A percentile compares a stretch with the other conserved stretches of the same genome.
These are phyloP conservation scores for Metarhizium anisopliae DNA, from an alignment of 2,329 filamentous ascomycete species.

Conservation along the genomic window DNA sequence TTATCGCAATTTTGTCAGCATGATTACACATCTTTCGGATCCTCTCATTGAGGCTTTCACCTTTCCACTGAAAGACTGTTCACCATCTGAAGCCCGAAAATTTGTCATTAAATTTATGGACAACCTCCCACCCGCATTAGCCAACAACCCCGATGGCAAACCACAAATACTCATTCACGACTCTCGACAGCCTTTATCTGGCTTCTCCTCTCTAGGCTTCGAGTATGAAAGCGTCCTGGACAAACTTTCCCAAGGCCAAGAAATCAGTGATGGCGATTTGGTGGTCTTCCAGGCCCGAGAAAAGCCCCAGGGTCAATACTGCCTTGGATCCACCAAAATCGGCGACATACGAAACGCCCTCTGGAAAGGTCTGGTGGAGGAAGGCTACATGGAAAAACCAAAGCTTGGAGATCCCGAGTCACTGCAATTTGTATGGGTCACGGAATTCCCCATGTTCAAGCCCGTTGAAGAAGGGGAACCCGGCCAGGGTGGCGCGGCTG, in stretches of 20 bases:
- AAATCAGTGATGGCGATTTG: slow-evolving; percentile 56
- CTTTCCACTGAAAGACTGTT: slow-evolving; percentile 46
- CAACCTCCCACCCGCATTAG: slow-evolving; percentile 46
- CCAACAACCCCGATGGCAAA: slow-evolving; percentile 63
- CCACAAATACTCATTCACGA: slow-evolving; percentile 75
- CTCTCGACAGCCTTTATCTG: slow-evolving; percentile 61
- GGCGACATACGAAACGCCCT: slow-evolving; percentile 65
- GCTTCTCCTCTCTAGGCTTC: slow-evolving; percentile 65
- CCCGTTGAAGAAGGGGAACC: slow-evolving; percentile 54
- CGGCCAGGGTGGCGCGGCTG: slow-evolving; percentile 72
- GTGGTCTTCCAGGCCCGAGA: slow-evolving; percentile 73
- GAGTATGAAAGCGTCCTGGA: slow-evolving; percentile 51
- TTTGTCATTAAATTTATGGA: slow-evolving; percentile 68
- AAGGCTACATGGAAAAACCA: slow-evolving; percentile 42
- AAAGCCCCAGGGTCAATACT: slow-evolving; percentile 46
- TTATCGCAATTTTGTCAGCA: slow-evolving; percentile 57
- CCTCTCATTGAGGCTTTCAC: slow-evolving; percentile 71
- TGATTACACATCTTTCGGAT: slow-evolving; percentile 60
- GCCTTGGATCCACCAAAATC: slow-evolving; percentile 55
- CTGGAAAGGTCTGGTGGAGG: slow-evolving; percentile 59
- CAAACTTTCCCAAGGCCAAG: slow-evolving; percentile 28
- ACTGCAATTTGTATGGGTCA: slow-evolving; percentile 75
- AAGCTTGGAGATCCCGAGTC: slow-evolving; percentile 25
- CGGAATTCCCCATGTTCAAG: slow-evolving; percentile 87
- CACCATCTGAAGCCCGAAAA: slow-evolving; percentile 42